Evolutionary conservation across 805 yeast genomes (phyloP).

Genomic region (Candida fluviatilis): DNA sequence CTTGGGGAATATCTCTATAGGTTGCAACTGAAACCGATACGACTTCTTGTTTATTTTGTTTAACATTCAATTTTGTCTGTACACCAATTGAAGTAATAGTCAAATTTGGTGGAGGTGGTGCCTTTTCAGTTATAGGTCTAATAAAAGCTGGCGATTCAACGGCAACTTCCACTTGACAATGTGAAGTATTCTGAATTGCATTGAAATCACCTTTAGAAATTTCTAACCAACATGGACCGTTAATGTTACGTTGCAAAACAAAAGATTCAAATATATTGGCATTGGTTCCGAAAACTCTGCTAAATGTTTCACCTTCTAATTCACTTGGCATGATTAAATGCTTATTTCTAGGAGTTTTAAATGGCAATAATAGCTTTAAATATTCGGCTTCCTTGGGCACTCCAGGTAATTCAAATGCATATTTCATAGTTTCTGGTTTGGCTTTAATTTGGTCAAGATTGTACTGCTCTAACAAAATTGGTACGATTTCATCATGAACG

Average conservation of each 20-base stretch:
- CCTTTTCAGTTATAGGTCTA: slow-evolving; percentile 42
- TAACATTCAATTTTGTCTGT: slow-evolving; percentile 75
- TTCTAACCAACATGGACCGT: slow-evolving; percentile 98
- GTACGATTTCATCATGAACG: slow-evolving; percentile 72
- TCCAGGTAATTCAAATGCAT: slow-evolving; percentile 82
- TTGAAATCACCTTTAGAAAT: slow-evolving; percentile 60
- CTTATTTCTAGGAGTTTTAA: slow-evolving; percentile 53
- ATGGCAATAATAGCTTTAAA: slow-evolving; percentile 74
- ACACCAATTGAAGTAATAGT: slow-evolving; percentile 72
- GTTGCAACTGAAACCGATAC: slow-evolving; percentile 78
- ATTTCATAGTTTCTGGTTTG: slow-evolving; percentile 68
- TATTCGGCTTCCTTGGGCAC: slow-evolving; percentile 80
- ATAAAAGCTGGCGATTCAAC: slow-evolving; percentile 47
- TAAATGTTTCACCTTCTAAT: slow-evolving; percentile 70
- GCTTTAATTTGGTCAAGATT: slow-evolving; percentile 63
- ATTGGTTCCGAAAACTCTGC: slow-evolving; percentile 74
- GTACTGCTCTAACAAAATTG: slow-evolving; percentile 56
- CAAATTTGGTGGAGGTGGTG: slow-evolving; percentile 56
- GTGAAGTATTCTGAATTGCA: slow-evolving; percentile 60
- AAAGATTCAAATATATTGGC: slow-evolving; percentile 79
- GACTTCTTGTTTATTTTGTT: slow-evolving; percentile 77
- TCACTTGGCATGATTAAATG: slow-evolving; percentile 53
- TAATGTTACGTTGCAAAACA: slow-evolving; percentile 73
- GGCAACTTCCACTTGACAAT: slow-evolving; percentile 74
- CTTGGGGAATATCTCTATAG: slow-evolving; percentile 66